Evolutionary conservation across 1,284 basidiomycete species (phyloP).

Genomic region (Ceraceosorus guamensis): DNA sequence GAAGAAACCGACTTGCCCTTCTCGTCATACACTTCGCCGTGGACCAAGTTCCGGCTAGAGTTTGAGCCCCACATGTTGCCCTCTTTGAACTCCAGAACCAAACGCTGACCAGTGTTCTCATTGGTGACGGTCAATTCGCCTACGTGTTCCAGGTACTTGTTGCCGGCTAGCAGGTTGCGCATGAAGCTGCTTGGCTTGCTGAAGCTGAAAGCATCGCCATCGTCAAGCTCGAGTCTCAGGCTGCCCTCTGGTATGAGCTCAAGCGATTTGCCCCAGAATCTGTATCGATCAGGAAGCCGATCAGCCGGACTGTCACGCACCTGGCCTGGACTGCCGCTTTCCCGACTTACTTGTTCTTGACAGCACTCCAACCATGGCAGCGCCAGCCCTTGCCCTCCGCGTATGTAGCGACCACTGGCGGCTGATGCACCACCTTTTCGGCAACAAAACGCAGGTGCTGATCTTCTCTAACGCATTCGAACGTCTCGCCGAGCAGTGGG

Average conservation of each 20-base stretch:
- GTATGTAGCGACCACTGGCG: conserved; percentile 41
- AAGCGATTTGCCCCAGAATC: conserved; percentile 46
- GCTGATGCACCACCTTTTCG: conserved; percentile 47
- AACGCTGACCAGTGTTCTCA: conserved; percentile 25
- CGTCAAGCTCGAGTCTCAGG: conserved; percentile 34
- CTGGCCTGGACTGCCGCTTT: not conserved
- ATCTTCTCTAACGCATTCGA: conserved; percentile 44
- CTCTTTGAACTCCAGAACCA: conserved; percentile 44
- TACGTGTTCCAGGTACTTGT: conserved; percentile 48
- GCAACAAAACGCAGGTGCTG: conserved; percentile 39
- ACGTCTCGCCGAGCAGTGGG: conserved; percentile 47
- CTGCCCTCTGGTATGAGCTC: conserved; percentile 45
- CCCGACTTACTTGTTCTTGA: conserved; percentile 39
- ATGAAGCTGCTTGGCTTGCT: conserved; percentile 43
- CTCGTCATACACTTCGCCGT: conserved; percentile 38
- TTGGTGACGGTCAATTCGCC: conserved; percentile 44
- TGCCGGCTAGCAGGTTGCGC: conserved; percentile 47
- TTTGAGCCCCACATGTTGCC: conserved; percentile 41
- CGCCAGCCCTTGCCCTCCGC: conserved; percentile 45
- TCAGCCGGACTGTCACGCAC: too few species aligned
- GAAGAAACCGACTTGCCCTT: conserved; percentile 22
- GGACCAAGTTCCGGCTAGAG: conserved; percentile 31
- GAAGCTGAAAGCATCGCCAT: conserved; percentile 39
- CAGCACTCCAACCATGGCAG: conserved; percentile 29
- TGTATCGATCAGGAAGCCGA: not conserved